A percentile compares a stretch with the other conserved stretches of the same genome.
These are phyloP conservation scores for Rhizopogon vinicolor DNA, from an alignment of 768 basidiomycete species.

Conservation along the genomic window DNA sequence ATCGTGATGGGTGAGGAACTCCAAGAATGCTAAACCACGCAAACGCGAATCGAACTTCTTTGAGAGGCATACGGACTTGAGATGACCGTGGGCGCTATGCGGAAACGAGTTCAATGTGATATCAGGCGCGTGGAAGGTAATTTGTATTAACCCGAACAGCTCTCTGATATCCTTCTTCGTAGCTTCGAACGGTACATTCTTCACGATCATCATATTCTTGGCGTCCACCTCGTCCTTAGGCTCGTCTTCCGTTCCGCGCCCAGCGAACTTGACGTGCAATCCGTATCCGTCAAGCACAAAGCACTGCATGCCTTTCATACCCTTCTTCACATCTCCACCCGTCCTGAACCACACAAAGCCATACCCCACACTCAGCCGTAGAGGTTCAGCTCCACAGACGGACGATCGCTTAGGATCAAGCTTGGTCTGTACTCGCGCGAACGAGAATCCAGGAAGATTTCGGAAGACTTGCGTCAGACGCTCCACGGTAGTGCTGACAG, in stretches of 20 bases:
- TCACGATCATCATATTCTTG: constrained; percentile 78
- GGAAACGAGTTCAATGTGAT: background rate
- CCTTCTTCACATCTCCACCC: constrained; percentile 65
- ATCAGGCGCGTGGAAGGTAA: background rate
- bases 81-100: constrained; percentile 77
- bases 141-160: constrained; percentile 74
- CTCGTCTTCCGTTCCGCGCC: constrained; percentile 63
- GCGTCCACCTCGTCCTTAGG: constrained; percentile 30
- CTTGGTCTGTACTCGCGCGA: too few species aligned
- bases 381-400: too few species aligned
- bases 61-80: constrained; percentile 93
- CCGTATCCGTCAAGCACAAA: constrained; percentile 85
- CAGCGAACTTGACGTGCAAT: constrained; percentile 81
- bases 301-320: constrained; percentile 72
- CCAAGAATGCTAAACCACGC: constrained; percentile 97
- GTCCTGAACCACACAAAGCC: too few species aligned
- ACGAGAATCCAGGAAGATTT: constrained; percentile 68
- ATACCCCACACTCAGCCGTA: too few species aligned
- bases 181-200: constrained; percentile 97
- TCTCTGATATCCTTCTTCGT: constrained; percentile 71
- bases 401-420: too few species aligned
- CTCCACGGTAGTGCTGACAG: constrained; percentile 86
- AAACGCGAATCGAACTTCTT: constrained; percentile 86
- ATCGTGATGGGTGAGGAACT: constrained; percentile 78
- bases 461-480: constrained; percentile 66